phyloP scores from a whole-genome alignment of 208 protist species.

The Crithidia acanthocephali region DNA sequence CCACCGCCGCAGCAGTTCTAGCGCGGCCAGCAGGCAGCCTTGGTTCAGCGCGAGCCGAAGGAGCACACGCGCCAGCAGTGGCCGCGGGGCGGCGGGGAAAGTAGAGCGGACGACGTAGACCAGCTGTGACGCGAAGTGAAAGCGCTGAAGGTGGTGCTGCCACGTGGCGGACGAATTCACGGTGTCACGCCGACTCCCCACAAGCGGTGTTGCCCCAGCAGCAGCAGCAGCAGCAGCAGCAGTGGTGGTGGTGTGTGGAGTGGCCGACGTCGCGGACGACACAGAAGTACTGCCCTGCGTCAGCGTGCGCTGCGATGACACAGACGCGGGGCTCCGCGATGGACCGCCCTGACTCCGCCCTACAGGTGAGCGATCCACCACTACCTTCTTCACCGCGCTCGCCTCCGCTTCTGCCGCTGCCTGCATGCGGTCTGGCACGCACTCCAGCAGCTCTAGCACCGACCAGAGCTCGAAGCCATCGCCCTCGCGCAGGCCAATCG shows the following conservation, averaged over 20 bases:
- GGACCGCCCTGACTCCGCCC: too few relatives aligned
- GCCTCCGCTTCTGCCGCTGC: slow-evolving; percentile 16
- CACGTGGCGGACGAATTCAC: too few relatives aligned
- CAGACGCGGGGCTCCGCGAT: too few relatives aligned
- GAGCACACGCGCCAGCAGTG: slow-evolving; percentile 41
- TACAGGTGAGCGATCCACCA: too few relatives aligned
- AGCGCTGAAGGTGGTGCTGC: slow-evolving; percentile 31
- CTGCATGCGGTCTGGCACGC: slow-evolving; percentile 24
- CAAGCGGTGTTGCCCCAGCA: too few relatives aligned
- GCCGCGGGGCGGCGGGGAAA: slow-evolving; percentile 30
- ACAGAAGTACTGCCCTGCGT: too few relatives aligned
- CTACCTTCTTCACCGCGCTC: background rate
- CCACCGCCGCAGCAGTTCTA: slow-evolving; percentile 67
- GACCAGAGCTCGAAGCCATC: slow-evolving; percentile 47
- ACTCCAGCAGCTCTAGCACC: slow-evolving; percentile 61
- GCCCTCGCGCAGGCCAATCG: slow-evolving; percentile 42
- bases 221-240: too few relatives aligned
- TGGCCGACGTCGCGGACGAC: too few relatives aligned
- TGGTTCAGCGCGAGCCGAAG: slow-evolving; percentile 66
- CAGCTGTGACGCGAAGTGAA: slow-evolving; percentile 61
- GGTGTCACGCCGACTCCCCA: too few relatives aligned
- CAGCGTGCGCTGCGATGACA: too few relatives aligned
- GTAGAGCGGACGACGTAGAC: slow-evolving; percentile 48
- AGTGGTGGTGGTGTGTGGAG: too few relatives aligned
- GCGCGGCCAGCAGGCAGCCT: slow-evolving; percentile 53